These are phyloP conservation scores for Euphorbia tirucalli DNA, from an alignment of 345 rosid species.

Conservation along the genomic window DNA sequence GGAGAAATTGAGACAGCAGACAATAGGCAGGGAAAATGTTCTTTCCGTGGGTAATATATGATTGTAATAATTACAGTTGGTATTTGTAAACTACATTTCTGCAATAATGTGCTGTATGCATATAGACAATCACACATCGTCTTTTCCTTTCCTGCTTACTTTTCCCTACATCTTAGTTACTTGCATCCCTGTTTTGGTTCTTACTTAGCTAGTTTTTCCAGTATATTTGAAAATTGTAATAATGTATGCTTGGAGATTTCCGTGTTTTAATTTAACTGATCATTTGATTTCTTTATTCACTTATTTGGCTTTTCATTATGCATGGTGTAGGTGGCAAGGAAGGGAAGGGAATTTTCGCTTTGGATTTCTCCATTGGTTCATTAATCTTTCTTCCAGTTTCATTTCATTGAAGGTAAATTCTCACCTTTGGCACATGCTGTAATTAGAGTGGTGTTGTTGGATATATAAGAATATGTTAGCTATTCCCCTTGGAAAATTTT, in stretches of 20 bases:
- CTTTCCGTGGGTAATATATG: no score
- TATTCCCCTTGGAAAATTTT: not conserved
- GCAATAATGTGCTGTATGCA: not conserved
- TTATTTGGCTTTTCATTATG: not conserved
- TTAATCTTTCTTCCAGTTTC: conserved; percentile 58
- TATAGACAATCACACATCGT: not conserved
- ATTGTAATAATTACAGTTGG: no score
- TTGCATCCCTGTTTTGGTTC: not conserved
- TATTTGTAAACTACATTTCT: not conserved
- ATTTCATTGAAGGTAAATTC: conserved; percentile 58
- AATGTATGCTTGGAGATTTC: not conserved
- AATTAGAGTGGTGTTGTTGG: not conserved
- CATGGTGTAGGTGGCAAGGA: conserved; percentile 55
- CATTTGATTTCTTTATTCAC: not conserved
- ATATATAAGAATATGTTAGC: not conserved
- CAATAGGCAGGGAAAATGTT: not conserved
- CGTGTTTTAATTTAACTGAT: not conserved
- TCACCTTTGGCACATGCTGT: not conserved
- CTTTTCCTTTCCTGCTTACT: not conserved
- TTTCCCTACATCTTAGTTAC: not conserved
- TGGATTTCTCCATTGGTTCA: conserved; percentile 52
- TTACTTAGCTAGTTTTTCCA: not conserved
- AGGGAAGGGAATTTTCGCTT: conserved; percentile 46
- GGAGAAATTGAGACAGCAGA: not conserved
- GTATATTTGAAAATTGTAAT: not conserved